Base-by-base conservation (phyloP, 192 early-diverging fungal species). In the Coemansia sp. region DNA sequence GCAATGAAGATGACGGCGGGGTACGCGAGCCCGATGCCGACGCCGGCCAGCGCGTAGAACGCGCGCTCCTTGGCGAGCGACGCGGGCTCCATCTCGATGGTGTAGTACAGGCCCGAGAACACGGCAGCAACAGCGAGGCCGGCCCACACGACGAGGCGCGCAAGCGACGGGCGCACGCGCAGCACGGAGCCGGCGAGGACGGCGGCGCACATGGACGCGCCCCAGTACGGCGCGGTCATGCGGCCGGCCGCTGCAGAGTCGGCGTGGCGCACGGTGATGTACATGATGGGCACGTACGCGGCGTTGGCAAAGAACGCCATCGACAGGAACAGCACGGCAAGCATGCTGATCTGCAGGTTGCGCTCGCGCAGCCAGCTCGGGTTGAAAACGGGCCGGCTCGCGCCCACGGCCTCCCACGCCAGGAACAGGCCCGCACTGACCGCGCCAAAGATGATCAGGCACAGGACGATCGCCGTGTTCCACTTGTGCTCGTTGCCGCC, bases 401-500 rank as follows among this genome's bases (percentile, higher is more conserved):
- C 66, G 6, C 51, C 64, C 21, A 59, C 33, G 28, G 31, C 38
- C 48, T 77, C 74, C 67, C 68, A 77, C 25, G 54, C 18, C 1
- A 79, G 40, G 56, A 79, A 79, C 45, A 60, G 18, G 4, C 43
- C 69, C 9, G 44, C 49, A 24, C 55, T 45, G 21, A 79, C 65
- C 31, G 31, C 40, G 23, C 76, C 76, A 54, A 79, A 79, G 22
- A 79, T 54, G 10, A 79, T 58, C 54, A 79, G 62, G 44, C 76
- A 79, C 38, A 79, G 32, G 10, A 61, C 60, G 2, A 46, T 79
- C 4, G 70, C 76, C n/a, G 76, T 65, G 51, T 30, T 59, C 76
- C 76, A 79, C 40, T 45, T 45, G 33, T 72, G 65, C 69, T 79
- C 76, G 56, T 79, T 79, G 55, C 76, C 76, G 42, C 76, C 76